Conservation (phyloP, 2,329 filamentous ascomycete species). For the Endothia cerciana region DNA sequence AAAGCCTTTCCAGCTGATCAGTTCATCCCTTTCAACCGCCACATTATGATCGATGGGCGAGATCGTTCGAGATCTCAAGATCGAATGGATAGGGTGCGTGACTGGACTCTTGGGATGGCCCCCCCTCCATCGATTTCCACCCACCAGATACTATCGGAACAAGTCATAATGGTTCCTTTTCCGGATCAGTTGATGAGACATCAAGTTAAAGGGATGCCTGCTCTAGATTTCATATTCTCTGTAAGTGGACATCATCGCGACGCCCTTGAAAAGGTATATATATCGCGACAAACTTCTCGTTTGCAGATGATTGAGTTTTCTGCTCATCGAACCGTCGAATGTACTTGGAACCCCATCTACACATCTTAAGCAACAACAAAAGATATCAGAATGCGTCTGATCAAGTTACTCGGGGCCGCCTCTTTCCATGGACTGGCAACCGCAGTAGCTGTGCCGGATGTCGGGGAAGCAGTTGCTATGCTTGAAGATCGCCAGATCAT, state of each 20-base stretch:
- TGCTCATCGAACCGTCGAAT: neutral
- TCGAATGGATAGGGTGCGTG: neutral
- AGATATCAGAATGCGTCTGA: neutral
- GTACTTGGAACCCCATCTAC: neutral
- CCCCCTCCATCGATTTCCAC: too few species aligned
- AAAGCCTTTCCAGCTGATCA: neutral
- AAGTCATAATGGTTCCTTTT: too few species aligned
- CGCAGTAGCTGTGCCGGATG: neutral
- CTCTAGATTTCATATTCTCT: neutral
- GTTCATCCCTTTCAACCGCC: neutral
- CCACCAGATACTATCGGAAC: too few species aligned
- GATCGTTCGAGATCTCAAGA: neutral
- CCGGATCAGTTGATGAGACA: neutral
- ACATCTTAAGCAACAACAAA: neutral
- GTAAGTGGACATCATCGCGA: neutral
- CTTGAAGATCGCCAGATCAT: neutral
- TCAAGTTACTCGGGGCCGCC: neutral
- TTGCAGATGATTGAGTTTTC: neutral
- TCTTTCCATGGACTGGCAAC: neutral
- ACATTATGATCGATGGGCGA: neutral
- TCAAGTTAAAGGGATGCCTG: neutral
- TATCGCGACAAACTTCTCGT: neutral
- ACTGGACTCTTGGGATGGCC: too few species aligned
- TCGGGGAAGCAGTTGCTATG: neutral
- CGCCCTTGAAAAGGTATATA: neutral